Base-by-base conservation (phyloP, 2,329 filamentous ascomycete species). In the Stenocarpella maydis region DNA sequence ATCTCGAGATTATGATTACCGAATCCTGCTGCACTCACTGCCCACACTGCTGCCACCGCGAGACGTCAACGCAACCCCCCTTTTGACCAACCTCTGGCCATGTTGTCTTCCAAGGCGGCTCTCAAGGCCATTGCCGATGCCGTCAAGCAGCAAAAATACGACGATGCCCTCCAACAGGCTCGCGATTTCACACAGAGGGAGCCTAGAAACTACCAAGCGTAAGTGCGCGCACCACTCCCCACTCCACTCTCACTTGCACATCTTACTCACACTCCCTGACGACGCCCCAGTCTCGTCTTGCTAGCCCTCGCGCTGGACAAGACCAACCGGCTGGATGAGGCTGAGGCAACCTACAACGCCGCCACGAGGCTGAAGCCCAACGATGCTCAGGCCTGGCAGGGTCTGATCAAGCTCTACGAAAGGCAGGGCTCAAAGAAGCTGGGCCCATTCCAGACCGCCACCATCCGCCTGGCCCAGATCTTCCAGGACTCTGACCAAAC, bases 361-460 rank as follows among this genome's bases (percentile, higher is more conserved):
- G 96, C 95, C 1, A 88, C 92, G 7, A 84, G 85, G 24, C 83
- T 93, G 71, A 95, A 93, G 73, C 88, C 90, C 0, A 84, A 88
- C 21, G 94, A 98, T 74, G 83, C 89, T n/a, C 92, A 95, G 75
- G 92, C 92, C 73, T 98, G 93, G 94, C 92, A 97, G 78, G 96
- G 96, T 1, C 84, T 99, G 54, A 87, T 96, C 78, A 92, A 91
- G 76, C 81, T 98, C 37, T 98, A 94, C 77, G 93, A 97, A 80
- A 91, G 89, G 74, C 92, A 94, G 76, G 90, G 88, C 19, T 80
- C 83, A 37, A 85, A 87, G 67, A 92, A 91, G 75, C 82, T 98
- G 17, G 85, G 88, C 67, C 86, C 91, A 60, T 97, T 97, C 76
- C 91, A 92, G 58, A 83, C 89, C 54, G 92, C 92, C 1, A 91